Percentiles rank a stretch among this genome's conserved stretches.
Evolutionary conservation across 2,329 filamentous ascomycete genomes (phyloP).

Genomic region (Paraphoma sp.): DNA sequence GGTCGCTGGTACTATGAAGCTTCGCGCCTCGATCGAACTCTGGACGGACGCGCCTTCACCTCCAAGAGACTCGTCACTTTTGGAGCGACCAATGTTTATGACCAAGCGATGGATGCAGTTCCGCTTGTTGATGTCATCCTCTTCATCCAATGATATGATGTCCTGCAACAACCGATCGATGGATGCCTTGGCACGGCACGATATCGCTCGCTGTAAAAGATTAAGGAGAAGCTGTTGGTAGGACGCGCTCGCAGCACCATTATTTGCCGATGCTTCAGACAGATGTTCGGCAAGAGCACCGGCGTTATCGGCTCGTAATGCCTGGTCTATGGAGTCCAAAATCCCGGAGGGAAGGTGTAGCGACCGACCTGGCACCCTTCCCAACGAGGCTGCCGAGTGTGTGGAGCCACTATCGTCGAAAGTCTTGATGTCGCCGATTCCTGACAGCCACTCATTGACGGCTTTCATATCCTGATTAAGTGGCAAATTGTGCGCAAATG

Average conservation of each 20-base stretch:
- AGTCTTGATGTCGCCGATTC: constrained; percentile 78
- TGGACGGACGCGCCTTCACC: constrained; percentile 60
- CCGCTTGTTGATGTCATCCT: constrained; percentile 90
- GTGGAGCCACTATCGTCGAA: constrained; percentile 76
- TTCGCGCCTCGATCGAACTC: constrained; percentile 63
- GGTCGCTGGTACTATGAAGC: constrained; percentile 81
- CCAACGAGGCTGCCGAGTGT: constrained; percentile 73
- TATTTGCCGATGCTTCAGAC: constrained; percentile 62
- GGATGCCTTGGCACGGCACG: constrained; percentile 70
- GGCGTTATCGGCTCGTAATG: constrained; percentile 73
- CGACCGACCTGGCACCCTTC: constrained; percentile 76
- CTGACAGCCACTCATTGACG: constrained; percentile 92
- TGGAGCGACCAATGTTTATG: constrained; percentile 84
- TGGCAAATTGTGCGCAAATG: constrained; percentile 79
- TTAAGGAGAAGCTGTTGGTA: constrained; percentile 77
- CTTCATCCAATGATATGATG: constrained; percentile 77
- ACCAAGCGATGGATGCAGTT: constrained; percentile 94
- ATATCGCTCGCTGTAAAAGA: constrained; percentile 78
- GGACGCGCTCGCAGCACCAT: constrained; percentile 55
- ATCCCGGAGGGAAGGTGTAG: constrained; percentile 72
- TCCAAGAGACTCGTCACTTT: constrained; percentile 58
- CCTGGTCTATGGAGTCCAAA: constrained; percentile 74
- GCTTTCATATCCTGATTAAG: constrained; percentile 65
- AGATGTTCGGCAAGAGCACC: constrained; percentile 63
- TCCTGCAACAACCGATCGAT: constrained; percentile 74